Evolutionary conservation across 2,329 filamentous ascomycete genomes (phyloP), one percentile per base, ranked within the genome.

Genomic region (Penicillium verrucosum): DNA sequence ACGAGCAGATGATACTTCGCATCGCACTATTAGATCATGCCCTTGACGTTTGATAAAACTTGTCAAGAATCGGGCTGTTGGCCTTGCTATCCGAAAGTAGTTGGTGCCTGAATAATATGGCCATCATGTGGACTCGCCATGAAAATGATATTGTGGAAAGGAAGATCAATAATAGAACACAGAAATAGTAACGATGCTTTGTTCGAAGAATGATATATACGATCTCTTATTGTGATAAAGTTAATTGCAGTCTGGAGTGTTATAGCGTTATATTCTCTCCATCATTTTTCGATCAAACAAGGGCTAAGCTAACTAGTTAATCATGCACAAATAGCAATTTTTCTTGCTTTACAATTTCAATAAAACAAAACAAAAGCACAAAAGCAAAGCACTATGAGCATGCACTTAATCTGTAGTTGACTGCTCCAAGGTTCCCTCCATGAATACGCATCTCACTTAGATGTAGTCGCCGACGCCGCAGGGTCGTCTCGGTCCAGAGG

Each of bases 401-500:
- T n/a, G 29, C 14, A 29, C 25, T 36, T 45, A 34, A 25, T 11
- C 1, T 25, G 21, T 2, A 59, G 21, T 10, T 50, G 34, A 46
- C 11, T 55, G 27, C 34, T 48, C 59, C 61, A 65, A 16, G 58
- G 6, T 50, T 50, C 51, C 52, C 68, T 70, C 53, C 70, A 68
- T 9, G 34, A 41, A 38, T 12, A 45, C 3, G 14, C 5, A 16
- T 52, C 21, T 34, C 41, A 30, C 18, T 41, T 23, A 11, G 14
- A 36, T 18, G 63, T 60, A 5, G 69, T 70, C 5, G 71, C 71
- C 21, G 71, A 72, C 4, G 65, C 70, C 3, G 71, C 70, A 34
- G 72, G 71, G 54, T 74, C 76, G 59, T 79, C 77, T 37, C 75
- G 69, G 54, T 80, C 77, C 36, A 79, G 65, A n/a, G 70, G 67